phyloP scores from a whole-genome alignment of 2,329 filamentous ascomycete species.

The Colletotrichum euphorbiae region DNA sequence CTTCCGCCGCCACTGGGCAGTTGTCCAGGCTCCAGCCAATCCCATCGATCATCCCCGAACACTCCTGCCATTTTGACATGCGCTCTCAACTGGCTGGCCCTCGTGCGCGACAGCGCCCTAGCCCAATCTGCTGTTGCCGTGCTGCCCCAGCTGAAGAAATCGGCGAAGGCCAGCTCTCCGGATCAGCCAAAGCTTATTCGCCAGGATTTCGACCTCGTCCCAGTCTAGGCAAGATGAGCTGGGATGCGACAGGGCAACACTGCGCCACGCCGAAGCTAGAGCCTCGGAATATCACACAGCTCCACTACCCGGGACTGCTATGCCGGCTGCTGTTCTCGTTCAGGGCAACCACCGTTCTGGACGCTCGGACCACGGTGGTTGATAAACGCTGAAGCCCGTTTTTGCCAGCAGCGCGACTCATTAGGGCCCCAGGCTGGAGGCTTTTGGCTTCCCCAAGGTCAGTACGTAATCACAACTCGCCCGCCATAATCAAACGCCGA shows the following conservation, averaged over 20 bases:
- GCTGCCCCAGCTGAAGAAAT: conserved; percentile 2
- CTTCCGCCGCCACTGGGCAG: conserved; percentile 38
- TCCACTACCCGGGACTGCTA: conserved; percentile 27
- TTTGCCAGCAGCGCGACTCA: conserved; percentile 25
- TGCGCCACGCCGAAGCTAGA: conserved; percentile 36
- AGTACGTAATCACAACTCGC: conserved; percentile 27
- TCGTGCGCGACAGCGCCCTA: conserved; percentile 18
- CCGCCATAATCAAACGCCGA: neutral
- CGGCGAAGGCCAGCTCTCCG: conserved; percentile 25
- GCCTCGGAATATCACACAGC: conserved; percentile 30
- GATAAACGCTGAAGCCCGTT: conserved; percentile 26
- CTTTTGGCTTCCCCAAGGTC: conserved; percentile 11
- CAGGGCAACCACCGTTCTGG: conserved; percentile 19
- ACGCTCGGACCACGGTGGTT: conserved; percentile 6
- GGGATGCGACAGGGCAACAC: conserved; percentile 25
- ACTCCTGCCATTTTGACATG: conserved; percentile 14
- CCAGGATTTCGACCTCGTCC: neutral
- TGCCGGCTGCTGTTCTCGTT: conserved; percentile 29
- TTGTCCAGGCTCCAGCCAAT: conserved; percentile 24
- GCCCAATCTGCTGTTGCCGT: conserved; percentile 22
- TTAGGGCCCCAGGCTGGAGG: conserved; percentile 28
- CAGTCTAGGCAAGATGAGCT: conserved; percentile 16
- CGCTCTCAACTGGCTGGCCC: conserved; percentile 3
- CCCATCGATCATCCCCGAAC: conserved; percentile 26
- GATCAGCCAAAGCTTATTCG: conserved; percentile 33